phyloP scores from a whole-genome alignment of 495 filamentous ascomycete genomes.

The Penicillium bialowiezense region DNA sequence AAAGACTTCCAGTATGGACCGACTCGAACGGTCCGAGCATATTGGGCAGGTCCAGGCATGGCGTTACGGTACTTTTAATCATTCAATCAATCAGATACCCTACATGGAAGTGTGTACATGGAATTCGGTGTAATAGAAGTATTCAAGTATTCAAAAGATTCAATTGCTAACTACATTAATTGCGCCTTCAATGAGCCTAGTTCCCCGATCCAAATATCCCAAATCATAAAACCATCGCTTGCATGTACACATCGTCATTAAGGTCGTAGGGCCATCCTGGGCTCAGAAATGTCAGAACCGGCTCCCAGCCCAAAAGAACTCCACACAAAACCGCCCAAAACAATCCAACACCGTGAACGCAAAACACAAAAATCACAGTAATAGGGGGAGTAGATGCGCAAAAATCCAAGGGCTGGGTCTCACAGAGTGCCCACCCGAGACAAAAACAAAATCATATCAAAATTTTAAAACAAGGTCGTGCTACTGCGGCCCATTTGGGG shows the following conservation, averaged over 20 bases:
- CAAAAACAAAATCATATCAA: not conserved
- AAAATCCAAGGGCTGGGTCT: slow-evolving; percentile 1
- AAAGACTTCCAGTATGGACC: not conserved
- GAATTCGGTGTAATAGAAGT: not conserved
- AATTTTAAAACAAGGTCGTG: slow-evolving; percentile 40
- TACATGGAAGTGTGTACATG: slow-evolving; percentile 4
- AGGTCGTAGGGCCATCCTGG: slow-evolving; percentile 41
- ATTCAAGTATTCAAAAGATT: slow-evolving; percentile 28
- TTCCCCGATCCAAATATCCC: slow-evolving; percentile 24
- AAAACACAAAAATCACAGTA: slow-evolving; percentile 10
- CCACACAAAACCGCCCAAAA: slow-evolving; percentile 26
- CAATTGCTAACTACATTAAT: slow-evolving; percentile 23
- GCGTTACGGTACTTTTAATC: slow-evolving; percentile 17
- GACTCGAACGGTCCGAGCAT: too few relatives aligned
- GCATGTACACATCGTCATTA: slow-evolving; percentile 48
- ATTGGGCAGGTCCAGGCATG: too few relatives aligned
- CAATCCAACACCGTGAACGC: slow-evolving; percentile 24
- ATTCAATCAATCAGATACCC: slow-evolving; percentile 26
- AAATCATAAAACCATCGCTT: slow-evolving; percentile 39
- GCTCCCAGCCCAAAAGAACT: slow-evolving; percentile 30
- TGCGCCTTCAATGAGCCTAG: slow-evolving; percentile 20
- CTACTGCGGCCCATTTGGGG: slow-evolving; percentile 43
- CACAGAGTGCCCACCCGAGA: not conserved
- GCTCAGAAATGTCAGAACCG: slow-evolving; percentile 27
- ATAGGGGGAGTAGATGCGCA: slow-evolving; percentile 4